phyloP scores from a whole-genome alignment of 441 rosid genomes.

The Breynia disticha region DNA sequence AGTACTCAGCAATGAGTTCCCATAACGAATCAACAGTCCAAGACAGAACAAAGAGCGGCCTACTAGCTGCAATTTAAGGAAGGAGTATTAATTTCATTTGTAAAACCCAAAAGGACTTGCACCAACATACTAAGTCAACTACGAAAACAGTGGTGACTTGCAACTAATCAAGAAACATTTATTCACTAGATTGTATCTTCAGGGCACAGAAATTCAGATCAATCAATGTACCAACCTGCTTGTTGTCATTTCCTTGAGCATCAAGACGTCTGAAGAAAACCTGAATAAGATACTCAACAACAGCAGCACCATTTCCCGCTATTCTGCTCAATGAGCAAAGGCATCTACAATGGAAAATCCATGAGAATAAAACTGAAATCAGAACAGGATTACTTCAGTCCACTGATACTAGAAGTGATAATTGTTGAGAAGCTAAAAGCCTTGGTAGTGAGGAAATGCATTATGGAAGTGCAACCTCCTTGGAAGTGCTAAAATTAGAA shows the following conservation, averaged over 20 bases:
- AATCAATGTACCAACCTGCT: conserved; percentile 94
- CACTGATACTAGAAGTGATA: no score
- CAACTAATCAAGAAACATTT: not conserved
- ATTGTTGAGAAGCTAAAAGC: no score
- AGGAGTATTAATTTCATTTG: not conserved
- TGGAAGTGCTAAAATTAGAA: no score
- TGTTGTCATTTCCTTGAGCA: conserved; percentile 59
- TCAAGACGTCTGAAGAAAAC: conserved; percentile 85
- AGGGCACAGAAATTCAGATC: no score
- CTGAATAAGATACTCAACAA: conserved; percentile 79
- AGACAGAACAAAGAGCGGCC: conserved; percentile 97
- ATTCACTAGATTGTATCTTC: not conserved
- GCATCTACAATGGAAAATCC: conserved; percentile 76
- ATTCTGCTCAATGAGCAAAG: conserved; percentile 82
- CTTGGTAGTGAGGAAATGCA: no score
- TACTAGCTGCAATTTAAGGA: conserved; percentile 45
- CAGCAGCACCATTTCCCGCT: conserved; percentile 64
- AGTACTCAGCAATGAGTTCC: conserved; percentile 57
- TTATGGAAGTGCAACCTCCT: no score
- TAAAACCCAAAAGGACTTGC: not conserved
- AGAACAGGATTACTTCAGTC: not conserved
- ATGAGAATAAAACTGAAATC: conserved; percentile 9
- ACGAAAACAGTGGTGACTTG: no score
- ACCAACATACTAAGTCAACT: not conserved
- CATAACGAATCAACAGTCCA: conserved; percentile 96